phyloP scores from a whole-genome alignment of 495 filamentous ascomycete species.

The Massariosphaeria phaeospora region DNA sequence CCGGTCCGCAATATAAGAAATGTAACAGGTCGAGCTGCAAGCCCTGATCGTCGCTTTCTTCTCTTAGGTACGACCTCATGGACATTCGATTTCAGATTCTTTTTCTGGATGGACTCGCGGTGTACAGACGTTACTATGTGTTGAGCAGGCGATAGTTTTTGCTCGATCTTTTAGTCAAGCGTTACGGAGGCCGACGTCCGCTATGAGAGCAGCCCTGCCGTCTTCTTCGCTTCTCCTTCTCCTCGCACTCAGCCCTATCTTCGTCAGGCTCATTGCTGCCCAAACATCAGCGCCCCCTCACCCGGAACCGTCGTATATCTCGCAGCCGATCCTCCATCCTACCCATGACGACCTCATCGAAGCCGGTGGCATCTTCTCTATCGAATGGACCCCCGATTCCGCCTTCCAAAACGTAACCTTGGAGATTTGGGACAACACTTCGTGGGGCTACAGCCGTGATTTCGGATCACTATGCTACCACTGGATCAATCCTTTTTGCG shows the following conservation, averaged over 20 bases:
- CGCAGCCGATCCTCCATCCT: conserved; percentile 11
- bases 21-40: neutral
- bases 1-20: neutral
- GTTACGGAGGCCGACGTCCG: neutral
- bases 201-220: neutral
- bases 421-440: conserved; percentile 22
- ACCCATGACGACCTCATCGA: neutral
- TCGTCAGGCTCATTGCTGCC: neutral
- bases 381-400: conserved; percentile 6
- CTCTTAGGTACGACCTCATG: neutral
- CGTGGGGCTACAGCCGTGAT: conserved; percentile 15
- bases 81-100: neutral
- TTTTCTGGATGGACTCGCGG: neutral
- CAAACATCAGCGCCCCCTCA: neutral
- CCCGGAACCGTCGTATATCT: neutral
- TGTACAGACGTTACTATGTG: neutral
- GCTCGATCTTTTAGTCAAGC: neutral
- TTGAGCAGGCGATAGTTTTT: neutral
- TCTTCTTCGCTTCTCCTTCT: neutral
- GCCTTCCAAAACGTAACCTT: conserved; percentile 22
- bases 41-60: neutral
- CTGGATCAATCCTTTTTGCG: conserved; percentile 22
- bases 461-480: conserved; percentile 13
- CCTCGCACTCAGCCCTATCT: neutral
- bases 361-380: conserved; percentile 4